Percentiles rank a stretch among this genome's conserved stretches.
Evolutionary conservation across 768 basidiomycete species (phyloP).

Genomic region (Boletus reticuloceps): DNA sequence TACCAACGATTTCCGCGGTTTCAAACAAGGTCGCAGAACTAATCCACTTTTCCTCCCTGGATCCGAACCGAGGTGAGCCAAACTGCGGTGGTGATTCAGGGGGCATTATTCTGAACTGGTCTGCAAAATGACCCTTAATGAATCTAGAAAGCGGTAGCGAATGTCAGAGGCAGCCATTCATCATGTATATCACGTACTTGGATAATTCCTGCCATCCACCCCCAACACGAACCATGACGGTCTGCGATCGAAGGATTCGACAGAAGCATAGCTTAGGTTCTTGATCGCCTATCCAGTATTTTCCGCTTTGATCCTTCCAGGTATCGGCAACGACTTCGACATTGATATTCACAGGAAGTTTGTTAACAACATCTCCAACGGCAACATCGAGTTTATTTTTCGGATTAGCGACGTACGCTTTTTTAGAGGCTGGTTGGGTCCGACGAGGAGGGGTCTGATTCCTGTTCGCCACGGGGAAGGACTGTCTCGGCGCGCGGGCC

Average conservation of each 20-base stretch:
- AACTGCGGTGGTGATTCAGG: conserved; percentile 56
- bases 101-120: conserved; percentile 70
- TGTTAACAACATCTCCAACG: conserved; percentile 89
- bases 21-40: conserved; percentile 72
- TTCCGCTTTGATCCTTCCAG: conserved; percentile 92
- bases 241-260: conserved; percentile 85
- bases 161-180: not conserved
- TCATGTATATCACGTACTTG: conserved; percentile 53
- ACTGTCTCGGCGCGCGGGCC: conserved; percentile 66
- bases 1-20: conserved; percentile 39
- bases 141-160: conserved; percentile 50
- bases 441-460: conserved; percentile 48
- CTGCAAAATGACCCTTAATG: conserved; percentile 82
- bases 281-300: conserved; percentile 94
- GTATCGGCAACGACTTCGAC: conserved; percentile 77
- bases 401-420: conserved; percentile 83
- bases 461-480: conserved; percentile 46
- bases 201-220: conserved; percentile 94
- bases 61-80: conserved; percentile 36
- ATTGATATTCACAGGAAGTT: conserved; percentile 80
- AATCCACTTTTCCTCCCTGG: conserved; percentile 78
- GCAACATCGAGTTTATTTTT: conserved; percentile 90
- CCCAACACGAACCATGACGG: conserved; percentile 95
- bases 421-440: conserved; percentile 41
- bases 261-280: conserved; percentile 91